Evolutionary conservation across 805 yeast species (phyloP), one percentile per base, ranked within the genome.

Genomic region (Cyberlindnera petersonii): DNA sequence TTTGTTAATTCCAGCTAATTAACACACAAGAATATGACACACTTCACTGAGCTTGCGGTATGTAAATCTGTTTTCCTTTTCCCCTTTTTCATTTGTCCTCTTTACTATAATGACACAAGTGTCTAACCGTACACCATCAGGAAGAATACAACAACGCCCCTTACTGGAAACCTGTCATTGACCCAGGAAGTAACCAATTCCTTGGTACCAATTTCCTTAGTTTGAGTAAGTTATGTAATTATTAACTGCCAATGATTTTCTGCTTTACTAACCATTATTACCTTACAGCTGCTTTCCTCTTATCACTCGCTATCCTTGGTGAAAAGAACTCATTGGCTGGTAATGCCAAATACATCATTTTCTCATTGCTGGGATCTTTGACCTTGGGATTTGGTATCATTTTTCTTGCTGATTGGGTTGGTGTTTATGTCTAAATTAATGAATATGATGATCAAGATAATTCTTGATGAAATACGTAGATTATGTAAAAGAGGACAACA

Each of bases 371-470:
- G 10, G 68, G 66, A 3, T 59, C 69, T 15, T 18, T 61, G n/a
- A 54, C 66, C 20, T 53, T 58, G 34, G 71, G 71, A 4, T 56
- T 69, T 37, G 70, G 69, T 17, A 46, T 63, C 19, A 63, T 72
- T 15, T 67, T 66, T 40, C 42, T 68, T 21, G 58, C 69, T 16
- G 59, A 71, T 43, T 63, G 68, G 7, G 65, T 71, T 29, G 76
- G 72, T 24, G 76, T 72, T 3, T 72, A 72, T 48, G 65, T 69
- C 32, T 66, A 30, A 37, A n/a, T 5, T n/a, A n/a, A n/a, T n/a
- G n/a, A n/a, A n/a, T n/a, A n/a, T n/a, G n/a, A n/a, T n/a, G n/a
- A n/a, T n/a, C n/a, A n/a, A n/a, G n/a, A n/a, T n/a, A n/a, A n/a
- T n/a, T n/a, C n/a, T n/a, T n/a, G n/a, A n/a, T 6, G 29, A 4